These are phyloP conservation scores for Pichia terricola DNA, from an alignment of 1,139 yeast genomes.

Conservation along the genomic window DNA sequence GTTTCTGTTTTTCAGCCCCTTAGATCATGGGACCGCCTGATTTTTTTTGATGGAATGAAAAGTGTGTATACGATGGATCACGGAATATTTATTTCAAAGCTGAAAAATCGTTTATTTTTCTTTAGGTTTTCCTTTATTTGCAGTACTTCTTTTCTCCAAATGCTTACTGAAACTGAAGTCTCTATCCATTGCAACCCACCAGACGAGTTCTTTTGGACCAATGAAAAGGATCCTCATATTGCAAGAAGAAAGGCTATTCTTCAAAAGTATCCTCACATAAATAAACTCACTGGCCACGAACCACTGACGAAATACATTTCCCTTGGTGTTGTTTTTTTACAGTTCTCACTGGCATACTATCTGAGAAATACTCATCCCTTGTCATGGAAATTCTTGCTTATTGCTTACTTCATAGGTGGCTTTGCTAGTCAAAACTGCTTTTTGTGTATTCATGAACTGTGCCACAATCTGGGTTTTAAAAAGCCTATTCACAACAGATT, in stretches of 20 bases:
- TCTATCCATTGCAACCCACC: constrained; percentile 11
- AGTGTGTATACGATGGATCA: too few species aligned
- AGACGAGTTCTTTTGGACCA: constrained; percentile 73
- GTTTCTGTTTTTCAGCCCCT: too few species aligned
- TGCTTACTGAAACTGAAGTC: too few species aligned
- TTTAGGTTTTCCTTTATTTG: too few species aligned
- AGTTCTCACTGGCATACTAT: constrained; percentile 51
- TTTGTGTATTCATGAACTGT: constrained; percentile 79
- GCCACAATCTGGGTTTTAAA: constrained; percentile 80
- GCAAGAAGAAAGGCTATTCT: constrained; percentile 64
- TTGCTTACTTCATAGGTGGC: constrained; percentile 77
- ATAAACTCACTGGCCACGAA: constrained; percentile 77
- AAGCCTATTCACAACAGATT: constrained; percentile 68
- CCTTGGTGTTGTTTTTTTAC: constrained; percentile 51
- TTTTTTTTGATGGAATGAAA: too few species aligned
- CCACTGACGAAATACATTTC: constrained; percentile 77
- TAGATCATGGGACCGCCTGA: too few species aligned
- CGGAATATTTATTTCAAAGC: too few species aligned
- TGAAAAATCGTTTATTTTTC: too few species aligned
- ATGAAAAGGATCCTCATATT: constrained; percentile 73
- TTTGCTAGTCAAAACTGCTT: constrained; percentile 78
- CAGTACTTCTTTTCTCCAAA: too few species aligned
- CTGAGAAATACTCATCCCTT: constrained; percentile 48
- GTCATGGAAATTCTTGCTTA: constrained; percentile 44
- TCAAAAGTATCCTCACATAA: constrained; percentile 67